Percentiles rank a stretch among this genome's conserved stretches.
phyloP scores from a whole-genome alignment of 176 grass and related monocot species.

The Bromus sterilis region DNA sequence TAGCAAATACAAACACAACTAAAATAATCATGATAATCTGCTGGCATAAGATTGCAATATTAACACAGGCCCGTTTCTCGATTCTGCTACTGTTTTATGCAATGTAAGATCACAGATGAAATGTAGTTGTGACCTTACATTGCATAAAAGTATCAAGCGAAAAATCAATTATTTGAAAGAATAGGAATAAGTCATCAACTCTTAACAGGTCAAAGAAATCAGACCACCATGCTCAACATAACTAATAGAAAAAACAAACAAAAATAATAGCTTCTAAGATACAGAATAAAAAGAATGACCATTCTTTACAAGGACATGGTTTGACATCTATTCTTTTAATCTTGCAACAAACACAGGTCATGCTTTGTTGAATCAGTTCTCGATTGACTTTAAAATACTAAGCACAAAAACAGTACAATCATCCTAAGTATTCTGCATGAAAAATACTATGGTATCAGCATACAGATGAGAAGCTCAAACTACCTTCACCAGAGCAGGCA shows the following conservation, averaged over 20 bases:
- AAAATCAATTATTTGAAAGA: background rate
- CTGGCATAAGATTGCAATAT: too few species aligned
- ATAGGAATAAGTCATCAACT: background rate
- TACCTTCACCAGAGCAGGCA: background rate
- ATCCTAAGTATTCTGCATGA: too few species aligned
- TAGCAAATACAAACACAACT: background rate
- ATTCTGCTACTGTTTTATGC: too few species aligned
- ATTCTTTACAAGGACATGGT: too few species aligned
- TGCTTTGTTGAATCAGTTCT: background rate
- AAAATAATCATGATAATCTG: background rate
- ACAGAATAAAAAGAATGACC: background rate
- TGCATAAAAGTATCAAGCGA: too few species aligned
- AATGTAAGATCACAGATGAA: too few species aligned
- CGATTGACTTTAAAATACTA: background rate
- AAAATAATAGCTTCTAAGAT: background rate
- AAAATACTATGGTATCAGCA: background rate
- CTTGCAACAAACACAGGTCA: background rate
- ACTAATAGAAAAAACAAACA: background rate
- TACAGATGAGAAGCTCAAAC: background rate
- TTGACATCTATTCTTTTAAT: too few species aligned
- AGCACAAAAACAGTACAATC: background rate
- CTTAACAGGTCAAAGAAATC: too few species aligned
- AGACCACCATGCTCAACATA: background rate
- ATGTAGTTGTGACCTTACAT: too few species aligned
- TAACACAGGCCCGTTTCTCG: too few species aligned